Conservation (phyloP, 345 rosid genomes). For the Populus alba region DNA sequence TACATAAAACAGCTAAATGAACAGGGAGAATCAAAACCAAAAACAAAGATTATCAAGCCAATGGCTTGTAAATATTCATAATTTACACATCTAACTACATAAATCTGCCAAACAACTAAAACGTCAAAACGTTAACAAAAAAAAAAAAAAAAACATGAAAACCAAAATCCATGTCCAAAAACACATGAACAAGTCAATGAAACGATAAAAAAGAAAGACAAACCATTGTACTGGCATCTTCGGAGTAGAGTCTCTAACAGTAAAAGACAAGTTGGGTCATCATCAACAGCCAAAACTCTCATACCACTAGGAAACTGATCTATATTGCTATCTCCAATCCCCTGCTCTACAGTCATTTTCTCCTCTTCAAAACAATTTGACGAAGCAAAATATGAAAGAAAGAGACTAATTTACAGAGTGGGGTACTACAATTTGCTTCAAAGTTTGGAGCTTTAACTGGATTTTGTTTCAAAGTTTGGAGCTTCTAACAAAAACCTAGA, state of each 20-base stretch:
- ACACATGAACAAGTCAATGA: constrained; percentile 9
- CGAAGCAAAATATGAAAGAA: not conserved
- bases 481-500: constrained; percentile 26
- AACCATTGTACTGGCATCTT: constrained; percentile 63
- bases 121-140: not conserved
- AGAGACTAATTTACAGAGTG: not conserved
- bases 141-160: not conserved
- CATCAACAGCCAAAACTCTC: constrained; percentile 83
- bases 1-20: not conserved
- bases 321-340: constrained; percentile 22
- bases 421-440: not conserved
- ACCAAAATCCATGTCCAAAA: constrained; percentile 16
- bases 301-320: constrained; percentile 72
- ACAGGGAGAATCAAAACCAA: not conserved
- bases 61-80: not conserved
- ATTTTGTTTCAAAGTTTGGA: not conserved
- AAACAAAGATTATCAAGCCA: constrained; percentile 1
- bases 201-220: constrained; percentile 3
- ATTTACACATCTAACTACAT: not conserved
- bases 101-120: not conserved
- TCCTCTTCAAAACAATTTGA: not conserved
- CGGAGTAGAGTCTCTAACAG: constrained; percentile 59
- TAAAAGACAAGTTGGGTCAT: constrained; percentile 66
- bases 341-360: constrained; percentile 52
- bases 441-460: constrained; percentile 1